Conservation (phyloP, 1,284 basidiomycete genomes). For the Malassezia nana region DNA sequence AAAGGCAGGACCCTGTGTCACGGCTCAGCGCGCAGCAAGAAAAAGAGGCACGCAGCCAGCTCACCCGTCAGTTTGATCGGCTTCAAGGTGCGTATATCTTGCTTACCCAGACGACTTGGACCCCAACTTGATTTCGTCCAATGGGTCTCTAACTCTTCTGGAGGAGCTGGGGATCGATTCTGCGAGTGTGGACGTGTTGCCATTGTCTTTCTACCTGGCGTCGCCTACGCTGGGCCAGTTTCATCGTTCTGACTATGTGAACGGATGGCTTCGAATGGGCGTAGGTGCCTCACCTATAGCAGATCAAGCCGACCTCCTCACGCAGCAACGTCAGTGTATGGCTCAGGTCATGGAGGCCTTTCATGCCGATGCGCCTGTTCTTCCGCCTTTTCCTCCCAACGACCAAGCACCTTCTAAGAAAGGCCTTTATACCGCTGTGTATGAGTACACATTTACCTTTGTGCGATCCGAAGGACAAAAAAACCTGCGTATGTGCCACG, state of each 20-base stretch:
- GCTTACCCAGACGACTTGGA: slow-evolving; percentile 18
- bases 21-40: slow-evolving; percentile 20
- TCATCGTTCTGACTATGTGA: slow-evolving; percentile 27
- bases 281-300: slow-evolving; percentile 2
- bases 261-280: slow-evolving; percentile 39
- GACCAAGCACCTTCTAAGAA: slow-evolving; percentile 3
- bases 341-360: slow-evolving; percentile 29
- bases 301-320: neutral
- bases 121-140: slow-evolving; percentile 31
- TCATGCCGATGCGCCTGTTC: slow-evolving; percentile 23
- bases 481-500: slow-evolving; percentile 48
- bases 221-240: slow-evolving; percentile 39
- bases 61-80: slow-evolving; percentile 61
- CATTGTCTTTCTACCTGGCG: slow-evolving; percentile 42
- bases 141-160: slow-evolving; percentile 37
- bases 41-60: slow-evolving; percentile 45
- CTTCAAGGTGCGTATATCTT: slow-evolving; percentile 59
- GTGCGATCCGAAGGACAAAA: slow-evolving; percentile 63
- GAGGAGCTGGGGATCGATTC: slow-evolving; percentile 33
- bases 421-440: slow-evolving; percentile 65
- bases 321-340: slow-evolving; percentile 28
- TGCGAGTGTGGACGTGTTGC: slow-evolving; percentile 38
- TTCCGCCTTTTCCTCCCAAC: neutral
- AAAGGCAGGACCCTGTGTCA: neutral
- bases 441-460: slow-evolving; percentile 79